These are phyloP conservation scores for Neurospora tetraspora DNA, from an alignment of 495 filamentous ascomycete genomes.

Conservation along the genomic window DNA sequence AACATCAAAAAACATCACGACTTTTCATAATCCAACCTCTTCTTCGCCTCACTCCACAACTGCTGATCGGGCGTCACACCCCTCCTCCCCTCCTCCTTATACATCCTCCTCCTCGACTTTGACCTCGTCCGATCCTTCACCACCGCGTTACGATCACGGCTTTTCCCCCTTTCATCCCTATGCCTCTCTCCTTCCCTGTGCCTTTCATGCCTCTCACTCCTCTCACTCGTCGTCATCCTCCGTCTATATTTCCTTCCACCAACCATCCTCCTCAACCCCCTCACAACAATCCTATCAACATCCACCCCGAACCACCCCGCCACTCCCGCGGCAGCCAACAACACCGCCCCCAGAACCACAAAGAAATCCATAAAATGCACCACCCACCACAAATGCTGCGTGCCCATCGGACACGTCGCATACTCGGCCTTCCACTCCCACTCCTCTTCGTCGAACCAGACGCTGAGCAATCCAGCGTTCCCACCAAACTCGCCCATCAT, in stretches of 20 bases:
- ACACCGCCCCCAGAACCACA: slow-evolving; percentile 28
- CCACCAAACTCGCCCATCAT: slow-evolving; percentile 97
- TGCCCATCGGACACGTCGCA: slow-evolving; percentile 62
- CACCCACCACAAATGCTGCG: slow-evolving; percentile 91
- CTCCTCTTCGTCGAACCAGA: slow-evolving; percentile 69
- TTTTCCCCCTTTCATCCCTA: background rate
- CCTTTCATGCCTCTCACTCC: background rate
- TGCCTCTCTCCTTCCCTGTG: background rate
- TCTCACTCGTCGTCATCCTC: background rate
- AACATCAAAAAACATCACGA: background rate
- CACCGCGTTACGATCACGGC: background rate
- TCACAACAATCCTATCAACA: slow-evolving; percentile 11
- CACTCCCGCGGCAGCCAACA: slow-evolving; percentile 16
- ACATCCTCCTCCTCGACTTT: background rate
- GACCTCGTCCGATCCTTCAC: background rate
- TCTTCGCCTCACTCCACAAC: background rate
- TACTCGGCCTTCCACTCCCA: slow-evolving; percentile 79
- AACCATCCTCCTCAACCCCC: background rate
- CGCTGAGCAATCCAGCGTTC: slow-evolving; percentile 74
- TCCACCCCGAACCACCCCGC: slow-evolving; percentile 12
- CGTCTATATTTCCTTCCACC: background rate
- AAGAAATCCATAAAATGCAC: slow-evolving; percentile 65
- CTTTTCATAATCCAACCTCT: background rate
- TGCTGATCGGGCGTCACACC: background rate
- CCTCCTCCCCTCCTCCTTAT: background rate